A percentile compares a stretch with the other conserved stretches of the same genome.
These are phyloP conservation scores for Solanum clarkiae DNA, from an alignment of 257 asterid species.

Conservation along the genomic window DNA sequence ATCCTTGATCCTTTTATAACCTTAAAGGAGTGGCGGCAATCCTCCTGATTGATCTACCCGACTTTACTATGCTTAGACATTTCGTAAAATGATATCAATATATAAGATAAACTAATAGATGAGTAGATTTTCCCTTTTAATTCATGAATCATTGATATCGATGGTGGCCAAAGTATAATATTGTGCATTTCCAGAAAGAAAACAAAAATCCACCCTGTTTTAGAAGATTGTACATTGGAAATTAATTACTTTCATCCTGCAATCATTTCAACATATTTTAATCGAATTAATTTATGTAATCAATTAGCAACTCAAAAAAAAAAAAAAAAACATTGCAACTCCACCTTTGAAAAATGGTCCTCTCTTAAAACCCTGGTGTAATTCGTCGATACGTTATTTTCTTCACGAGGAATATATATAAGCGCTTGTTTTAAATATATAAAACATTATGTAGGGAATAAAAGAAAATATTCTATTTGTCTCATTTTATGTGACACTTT, in stretches of 20 bases:
- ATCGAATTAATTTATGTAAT: background rate
- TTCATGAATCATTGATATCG: background rate
- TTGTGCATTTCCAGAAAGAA: background rate
- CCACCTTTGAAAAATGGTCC: background rate
- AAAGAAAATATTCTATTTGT: background rate
- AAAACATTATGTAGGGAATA: background rate
- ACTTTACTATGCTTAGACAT: too few species aligned
- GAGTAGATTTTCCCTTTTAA: too few species aligned
- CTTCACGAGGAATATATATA: background rate
- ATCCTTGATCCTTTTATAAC: too few species aligned
- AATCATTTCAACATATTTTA: background rate
- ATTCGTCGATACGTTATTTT: background rate
- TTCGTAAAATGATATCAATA: too few species aligned
- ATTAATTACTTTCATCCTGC: background rate
- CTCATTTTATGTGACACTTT: too few species aligned
- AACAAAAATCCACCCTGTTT: background rate
- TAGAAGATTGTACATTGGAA: background rate
- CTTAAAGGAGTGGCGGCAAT: too few species aligned
- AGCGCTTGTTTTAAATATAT: background rate
- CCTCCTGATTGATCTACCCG: too few species aligned
- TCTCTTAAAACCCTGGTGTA: background rate
- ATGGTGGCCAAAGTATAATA: background rate
- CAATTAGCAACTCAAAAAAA: background rate
- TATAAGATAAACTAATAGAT: too few species aligned
- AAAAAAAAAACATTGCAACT: background rate